Evolutionary conservation across 1,284 basidiomycete species (phyloP), one percentile per base, ranked within the genome.

Genomic region (Marasmius sp.): DNA sequence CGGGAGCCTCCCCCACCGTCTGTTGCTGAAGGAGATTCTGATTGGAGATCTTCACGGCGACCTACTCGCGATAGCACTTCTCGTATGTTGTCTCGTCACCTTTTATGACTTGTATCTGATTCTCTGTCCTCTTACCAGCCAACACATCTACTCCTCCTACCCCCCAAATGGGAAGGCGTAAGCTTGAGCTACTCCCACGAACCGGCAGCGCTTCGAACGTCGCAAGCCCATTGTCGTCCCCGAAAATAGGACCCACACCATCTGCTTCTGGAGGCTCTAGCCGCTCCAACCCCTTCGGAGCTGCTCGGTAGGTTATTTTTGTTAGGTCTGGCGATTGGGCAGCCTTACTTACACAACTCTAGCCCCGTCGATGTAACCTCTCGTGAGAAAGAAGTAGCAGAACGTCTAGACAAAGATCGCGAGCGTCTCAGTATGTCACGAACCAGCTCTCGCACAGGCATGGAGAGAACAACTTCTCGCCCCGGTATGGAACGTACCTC

Each of bases 321-420:
- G 53, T 36, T 33, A 47, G 39, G 41, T 58, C 20, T 36, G 45
- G 34, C 39, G 55, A 60, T 33, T 43, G 6, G 60, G 54, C 58
- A 18, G 43, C 36, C 27, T 59, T 55, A 38, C 56, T 49, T 48
- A 50, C 18, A 14, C 38, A 37, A 20, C 10, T 20, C 53, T 62
- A 94, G 92, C 70, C 95, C 96, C 12, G 91, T 98, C 38, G 94
- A 98, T 74, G 88, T 91, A 8, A 80, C 89, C 20, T 80, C 84
- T 2, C 86, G 87, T 60, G 95, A 98, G 71, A 85, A 85, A 58
- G 91, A 87, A 71, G 86, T 94, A 10, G 74, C 84, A 34, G 84
- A 91, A 56, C 86, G 88, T 50, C 72, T 92, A 47, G 88, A 92
- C 66, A 84, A 85, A 66, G 87, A 90, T 45, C 81, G 84, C 63